phyloP scores from a whole-genome alignment of 768 basidiomycete species.

The Tricholoma furcatifolium region DNA sequence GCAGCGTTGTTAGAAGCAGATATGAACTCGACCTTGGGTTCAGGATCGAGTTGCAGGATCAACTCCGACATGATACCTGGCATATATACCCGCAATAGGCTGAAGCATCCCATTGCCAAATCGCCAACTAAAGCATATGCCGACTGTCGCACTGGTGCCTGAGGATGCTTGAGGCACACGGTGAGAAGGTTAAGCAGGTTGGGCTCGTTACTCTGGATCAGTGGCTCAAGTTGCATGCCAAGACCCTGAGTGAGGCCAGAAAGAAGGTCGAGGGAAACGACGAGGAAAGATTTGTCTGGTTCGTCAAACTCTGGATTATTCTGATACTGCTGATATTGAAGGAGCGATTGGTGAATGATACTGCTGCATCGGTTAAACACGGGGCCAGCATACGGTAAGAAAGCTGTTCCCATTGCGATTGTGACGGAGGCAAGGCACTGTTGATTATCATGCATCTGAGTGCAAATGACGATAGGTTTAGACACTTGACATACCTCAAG shows the following conservation, averaged over 20 bases:
- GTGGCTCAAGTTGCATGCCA: conserved; percentile 69
- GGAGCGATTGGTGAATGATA: conserved; percentile 79
- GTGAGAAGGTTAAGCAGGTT: conserved; percentile 80
- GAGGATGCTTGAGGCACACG: conserved; percentile 91
- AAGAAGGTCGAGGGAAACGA: conserved; percentile 95
- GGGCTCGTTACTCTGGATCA: conserved; percentile 71
- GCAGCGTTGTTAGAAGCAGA: conserved; percentile 99
- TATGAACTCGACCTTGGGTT: conserved; percentile 91
- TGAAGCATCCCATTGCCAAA: conserved; percentile 95
- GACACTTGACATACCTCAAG: conserved; percentile 72
- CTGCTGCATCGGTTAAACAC: conserved; percentile 90
- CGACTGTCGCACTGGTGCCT: conserved; percentile 93
- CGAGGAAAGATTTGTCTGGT: conserved; percentile 96
- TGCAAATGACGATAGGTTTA: neutral
- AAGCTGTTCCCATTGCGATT: conserved; percentile 90
- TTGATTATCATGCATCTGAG: neutral
- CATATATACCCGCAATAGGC: conserved; percentile 80
- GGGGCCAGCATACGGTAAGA: conserved; percentile 84
- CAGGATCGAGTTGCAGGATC: conserved; percentile 85
- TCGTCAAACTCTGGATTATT: conserved; percentile 90
- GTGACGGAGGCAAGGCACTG: conserved; percentile 98
- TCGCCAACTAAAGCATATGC: conserved; percentile 99
- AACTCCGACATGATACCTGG: conserved; percentile 89
- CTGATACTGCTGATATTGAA: conserved; percentile 85
- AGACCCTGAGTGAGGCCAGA: conserved; percentile 96